These are phyloP conservation scores for Pyrenophora graminea DNA, from an alignment of 2,329 filamentous ascomycete species.

Conservation along the genomic window DNA sequence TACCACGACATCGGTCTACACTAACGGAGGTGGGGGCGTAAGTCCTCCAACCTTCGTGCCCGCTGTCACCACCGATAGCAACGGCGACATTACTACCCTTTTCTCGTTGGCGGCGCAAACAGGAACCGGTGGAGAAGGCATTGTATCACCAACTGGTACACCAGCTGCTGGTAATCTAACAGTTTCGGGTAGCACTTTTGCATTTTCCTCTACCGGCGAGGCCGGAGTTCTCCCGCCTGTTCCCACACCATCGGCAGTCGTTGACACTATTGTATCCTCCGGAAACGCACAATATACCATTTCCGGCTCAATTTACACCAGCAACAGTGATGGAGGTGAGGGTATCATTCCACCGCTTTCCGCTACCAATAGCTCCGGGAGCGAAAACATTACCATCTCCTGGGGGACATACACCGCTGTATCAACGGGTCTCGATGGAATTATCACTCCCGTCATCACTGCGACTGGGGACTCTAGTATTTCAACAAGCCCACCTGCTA, in stretches of 20 bases:
- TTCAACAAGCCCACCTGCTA: neutral
- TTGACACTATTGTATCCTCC: neutral
- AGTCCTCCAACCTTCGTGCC: constrained; percentile 29
- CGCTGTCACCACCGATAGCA: constrained; percentile 29
- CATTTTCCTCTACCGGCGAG: constrained; percentile 19
- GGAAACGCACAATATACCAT: neutral
- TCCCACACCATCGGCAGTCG: constrained; percentile 8
- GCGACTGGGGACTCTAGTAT: constrained; percentile 4
- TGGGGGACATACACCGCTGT: constrained; percentile 1
- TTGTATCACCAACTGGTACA: constrained; percentile 13
- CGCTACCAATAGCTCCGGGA: constrained; percentile 1
- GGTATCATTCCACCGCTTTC: constrained; percentile 8
- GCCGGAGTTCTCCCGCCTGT: constrained; percentile 18
- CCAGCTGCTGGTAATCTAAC: constrained; percentile 13
- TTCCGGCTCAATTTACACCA: constrained; percentile 9
- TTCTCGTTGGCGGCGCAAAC: constrained; percentile 16
- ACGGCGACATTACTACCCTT: constrained; percentile 26
- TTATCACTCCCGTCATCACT: constrained; percentile 5
- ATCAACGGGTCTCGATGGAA: constrained; percentile 12
- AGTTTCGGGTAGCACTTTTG: constrained; percentile 16
- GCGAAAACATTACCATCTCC: constrained; percentile 13
- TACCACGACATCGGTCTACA: constrained; percentile 21
- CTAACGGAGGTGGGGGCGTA: constrained; percentile 15
- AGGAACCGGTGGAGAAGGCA: constrained; percentile 14
- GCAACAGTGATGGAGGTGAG: constrained; percentile 14